These are phyloP conservation scores for Bacterosira constricta DNA, from an alignment of 108 stramenopile genomes.

Conservation along the genomic window DNA sequence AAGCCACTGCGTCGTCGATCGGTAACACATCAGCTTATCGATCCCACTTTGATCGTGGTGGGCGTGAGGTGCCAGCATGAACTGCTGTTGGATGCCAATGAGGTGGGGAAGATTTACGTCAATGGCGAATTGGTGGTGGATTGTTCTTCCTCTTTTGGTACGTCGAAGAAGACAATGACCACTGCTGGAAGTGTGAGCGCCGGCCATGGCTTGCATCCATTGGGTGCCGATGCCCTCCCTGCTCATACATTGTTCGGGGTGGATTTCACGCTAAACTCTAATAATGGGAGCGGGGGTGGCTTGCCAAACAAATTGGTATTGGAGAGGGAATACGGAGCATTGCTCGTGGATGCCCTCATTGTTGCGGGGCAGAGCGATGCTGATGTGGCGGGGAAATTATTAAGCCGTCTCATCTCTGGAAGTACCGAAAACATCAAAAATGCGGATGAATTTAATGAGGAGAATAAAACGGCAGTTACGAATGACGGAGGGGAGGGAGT, in stretches of 20 bases:
- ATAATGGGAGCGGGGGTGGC: constrained; percentile 44
- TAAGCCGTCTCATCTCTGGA: constrained; percentile 66
- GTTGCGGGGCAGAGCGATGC: constrained; percentile 53
- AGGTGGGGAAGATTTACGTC: constrained; percentile 72
- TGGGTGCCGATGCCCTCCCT: constrained; percentile 49
- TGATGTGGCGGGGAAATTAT: constrained; percentile 61
- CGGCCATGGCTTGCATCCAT: constrained; percentile 56
- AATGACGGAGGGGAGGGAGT: constrained; percentile 28
- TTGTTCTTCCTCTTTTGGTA: constrained; percentile 18
- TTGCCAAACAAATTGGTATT: constrained; percentile 41
- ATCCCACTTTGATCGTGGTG: constrained; percentile 48
- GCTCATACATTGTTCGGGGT: constrained; percentile 76
- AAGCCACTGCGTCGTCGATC: constrained; percentile 27
- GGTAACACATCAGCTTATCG: constrained; percentile 39
- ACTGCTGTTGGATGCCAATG: constrained; percentile 63
- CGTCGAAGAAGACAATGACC: neutral
- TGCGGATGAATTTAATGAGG: constrained; percentile 47
- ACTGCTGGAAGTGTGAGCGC: constrained; percentile 18
- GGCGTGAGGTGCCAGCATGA: constrained; percentile 66
- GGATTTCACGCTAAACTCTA: constrained; percentile 66
- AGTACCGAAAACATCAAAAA: constrained; percentile 32
- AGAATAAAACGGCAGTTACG: constrained; percentile 24
- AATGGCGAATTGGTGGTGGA: constrained; percentile 70
- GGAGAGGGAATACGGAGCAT: constrained; percentile 41
- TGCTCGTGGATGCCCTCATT: constrained; percentile 64